A percentile compares a stretch with the other conserved stretches of the same genome.
These are phyloP conservation scores for Hericium alpestre DNA, from an alignment of 768 basidiomycete genomes.

Conservation along the genomic window DNA sequence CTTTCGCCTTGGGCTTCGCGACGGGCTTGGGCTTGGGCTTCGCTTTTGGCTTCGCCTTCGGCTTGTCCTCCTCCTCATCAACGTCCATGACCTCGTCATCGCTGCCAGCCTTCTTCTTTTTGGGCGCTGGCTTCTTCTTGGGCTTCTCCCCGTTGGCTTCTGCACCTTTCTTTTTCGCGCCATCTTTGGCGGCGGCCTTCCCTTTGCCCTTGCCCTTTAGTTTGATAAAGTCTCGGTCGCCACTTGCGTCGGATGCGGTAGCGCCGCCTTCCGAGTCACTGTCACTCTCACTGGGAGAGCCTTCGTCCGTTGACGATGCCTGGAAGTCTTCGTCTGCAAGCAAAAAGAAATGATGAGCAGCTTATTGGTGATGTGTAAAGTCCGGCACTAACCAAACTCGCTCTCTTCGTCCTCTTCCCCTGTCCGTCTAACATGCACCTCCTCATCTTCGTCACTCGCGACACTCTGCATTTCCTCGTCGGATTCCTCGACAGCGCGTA, in stretches of 20 bases:
- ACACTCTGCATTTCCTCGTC: conserved; percentile 80
- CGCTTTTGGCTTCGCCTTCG: conserved; percentile 32
- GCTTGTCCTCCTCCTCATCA: conserved; percentile 28
- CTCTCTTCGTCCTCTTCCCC: conserved; percentile 70
- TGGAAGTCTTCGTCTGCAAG: conserved; percentile 78
- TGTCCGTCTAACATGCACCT: conserved; percentile 32
- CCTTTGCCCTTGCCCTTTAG: conserved; percentile 29
- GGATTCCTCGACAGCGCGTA: conserved; percentile 60
- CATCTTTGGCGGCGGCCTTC: conserved; percentile 33
- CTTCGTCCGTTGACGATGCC: conserved; percentile 73
- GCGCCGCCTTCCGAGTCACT: conserved; percentile 50
- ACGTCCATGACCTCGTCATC: conserved; percentile 29
- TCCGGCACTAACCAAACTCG: conserved; percentile 44
- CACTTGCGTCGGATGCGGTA: conserved; percentile 78
- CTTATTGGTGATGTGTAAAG: background rate
- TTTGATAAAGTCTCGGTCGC: conserved; percentile 55
- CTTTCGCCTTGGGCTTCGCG: background rate
- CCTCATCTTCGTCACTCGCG: conserved; percentile 57
- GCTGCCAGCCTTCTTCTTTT: conserved; percentile 31
- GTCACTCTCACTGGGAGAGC: conserved; percentile 76
- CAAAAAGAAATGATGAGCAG: conserved; percentile 4
- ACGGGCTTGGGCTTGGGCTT: conserved; percentile 23
- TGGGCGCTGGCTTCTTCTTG: conserved; percentile 38
- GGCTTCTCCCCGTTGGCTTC: conserved; percentile 22
- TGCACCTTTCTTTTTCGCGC: conserved; percentile 8